Conservation (phyloP, 2,329 filamentous ascomycete genomes). For the Periglandula ipomoeae region DNA sequence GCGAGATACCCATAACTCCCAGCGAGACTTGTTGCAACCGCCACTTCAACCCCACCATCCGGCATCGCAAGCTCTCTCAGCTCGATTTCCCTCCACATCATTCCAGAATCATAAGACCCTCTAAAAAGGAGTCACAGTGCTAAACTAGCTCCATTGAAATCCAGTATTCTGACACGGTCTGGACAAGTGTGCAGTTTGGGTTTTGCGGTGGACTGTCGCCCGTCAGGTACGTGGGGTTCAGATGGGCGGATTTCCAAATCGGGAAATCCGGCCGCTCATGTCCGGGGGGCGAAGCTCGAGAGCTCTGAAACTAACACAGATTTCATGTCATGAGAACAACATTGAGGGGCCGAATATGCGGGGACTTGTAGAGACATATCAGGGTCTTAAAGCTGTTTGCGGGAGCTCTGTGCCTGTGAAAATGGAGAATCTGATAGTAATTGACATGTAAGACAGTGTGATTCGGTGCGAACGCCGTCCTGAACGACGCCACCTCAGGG, state of each 20-base stretch:
- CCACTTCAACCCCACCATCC: not conserved
- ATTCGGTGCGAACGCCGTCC: not conserved
- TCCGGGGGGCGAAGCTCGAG: not conserved
- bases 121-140: not conserved
- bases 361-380: not conserved
- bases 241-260: constrained; percentile 12
- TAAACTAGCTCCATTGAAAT: not conserved
- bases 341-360: constrained; percentile 2
- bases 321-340: constrained; percentile 4
- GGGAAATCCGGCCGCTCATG: constrained; percentile 12
- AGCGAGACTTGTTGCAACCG: not conserved
- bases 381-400: not conserved
- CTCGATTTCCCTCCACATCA: not conserved
- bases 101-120: not conserved
- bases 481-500: not conserved
- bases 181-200: not conserved
- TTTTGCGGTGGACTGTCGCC: not conserved
- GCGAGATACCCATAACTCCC: constrained; percentile 1
- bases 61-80: constrained; percentile 2
- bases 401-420: not conserved
- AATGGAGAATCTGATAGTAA: not conserved
- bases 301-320: not conserved
- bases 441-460: not conserved
- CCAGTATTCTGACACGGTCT: not conserved
- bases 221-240: not conserved